Evolutionary conservation across 441 rosid genomes (phyloP).

Genomic region (Syzygium syzygioides): DNA sequence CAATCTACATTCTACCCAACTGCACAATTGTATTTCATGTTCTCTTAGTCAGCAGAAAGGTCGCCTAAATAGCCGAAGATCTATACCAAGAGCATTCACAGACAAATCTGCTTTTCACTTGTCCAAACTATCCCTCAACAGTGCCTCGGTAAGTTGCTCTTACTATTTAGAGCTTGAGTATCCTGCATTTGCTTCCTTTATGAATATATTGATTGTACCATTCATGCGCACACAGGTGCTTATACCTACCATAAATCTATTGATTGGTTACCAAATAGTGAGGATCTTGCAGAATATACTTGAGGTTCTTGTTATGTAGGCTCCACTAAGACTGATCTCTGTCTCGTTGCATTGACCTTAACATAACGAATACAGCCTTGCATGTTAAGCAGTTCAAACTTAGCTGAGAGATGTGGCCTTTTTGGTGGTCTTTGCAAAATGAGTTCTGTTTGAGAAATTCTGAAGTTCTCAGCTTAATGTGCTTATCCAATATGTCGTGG

Average conservation of each 20-base stretch:
- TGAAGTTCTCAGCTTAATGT: neutral
- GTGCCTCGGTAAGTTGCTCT: conserved; percentile 29
- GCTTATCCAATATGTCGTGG: neutral
- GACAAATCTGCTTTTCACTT: conserved; percentile 58
- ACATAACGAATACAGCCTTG: neutral
- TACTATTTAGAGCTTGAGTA: neutral
- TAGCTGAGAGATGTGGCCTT: neutral
- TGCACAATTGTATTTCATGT: conserved; percentile 36
- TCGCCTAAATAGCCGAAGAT: conserved; percentile 25
- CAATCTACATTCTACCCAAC: conserved; percentile 24
- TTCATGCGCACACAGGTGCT: neutral
- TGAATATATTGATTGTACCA: neutral
- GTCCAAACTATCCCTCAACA: conserved; percentile 25
- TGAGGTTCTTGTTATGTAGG: neutral
- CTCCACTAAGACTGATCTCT: neutral
- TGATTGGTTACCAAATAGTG: neutral
- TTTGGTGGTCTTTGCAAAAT: neutral
- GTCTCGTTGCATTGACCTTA: neutral
- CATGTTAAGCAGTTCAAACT: neutral
- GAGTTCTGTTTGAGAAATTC: neutral
- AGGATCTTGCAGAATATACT: neutral
- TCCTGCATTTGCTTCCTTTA: neutral
- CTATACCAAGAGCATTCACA: conserved; percentile 34
- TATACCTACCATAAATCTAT: neutral
- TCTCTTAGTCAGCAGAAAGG: conserved; percentile 34